phyloP scores from a whole-genome alignment of 2,329 filamentous ascomycete genomes.

The Fusarium sp. region DNA sequence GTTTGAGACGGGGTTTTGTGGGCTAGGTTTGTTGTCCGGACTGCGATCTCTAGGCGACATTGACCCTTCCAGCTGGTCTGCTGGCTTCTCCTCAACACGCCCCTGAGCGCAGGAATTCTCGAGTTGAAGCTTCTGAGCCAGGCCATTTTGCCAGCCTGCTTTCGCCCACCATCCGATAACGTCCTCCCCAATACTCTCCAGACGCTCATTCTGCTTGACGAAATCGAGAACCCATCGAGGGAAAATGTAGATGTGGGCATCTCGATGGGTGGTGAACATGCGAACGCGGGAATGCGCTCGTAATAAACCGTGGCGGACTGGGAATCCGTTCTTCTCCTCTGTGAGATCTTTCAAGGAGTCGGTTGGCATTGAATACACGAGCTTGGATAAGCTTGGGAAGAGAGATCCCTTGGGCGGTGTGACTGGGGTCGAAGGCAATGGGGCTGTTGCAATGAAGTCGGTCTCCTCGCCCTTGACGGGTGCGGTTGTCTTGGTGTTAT shows the following conservation, averaged over 20 bases:
- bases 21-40: constrained; percentile 28
- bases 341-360: constrained; percentile 87
- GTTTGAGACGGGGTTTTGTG: constrained; percentile 4
- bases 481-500: constrained; percentile 80
- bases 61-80: constrained; percentile 46
- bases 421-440: constrained; percentile 66
- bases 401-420: constrained; percentile 66
- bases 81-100: constrained; percentile 54
- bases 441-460: constrained; percentile 86
- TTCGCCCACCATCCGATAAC: constrained; percentile 97
- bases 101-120: constrained; percentile 65
- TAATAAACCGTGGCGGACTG: constrained; percentile 80
- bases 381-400: constrained; percentile 74
- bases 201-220: constrained; percentile 78
- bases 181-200: constrained; percentile 92
- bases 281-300: constrained; percentile 79
- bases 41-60: constrained; percentile 43
- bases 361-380: constrained; percentile 88
- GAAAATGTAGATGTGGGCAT: constrained; percentile 95
- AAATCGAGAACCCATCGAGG: constrained; percentile 92
- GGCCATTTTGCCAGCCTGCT: constrained; percentile 85
- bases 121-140: constrained; percentile 81
- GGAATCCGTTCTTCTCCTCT: constrained; percentile 77
- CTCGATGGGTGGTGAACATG: constrained; percentile 85
- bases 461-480: constrained; percentile 90